A percentile compares a stretch with the other conserved stretches of the same genome.
Conservation (phyloP, 2,329 filamentous ascomycete genomes). For the Claviceps sp. region DNA sequence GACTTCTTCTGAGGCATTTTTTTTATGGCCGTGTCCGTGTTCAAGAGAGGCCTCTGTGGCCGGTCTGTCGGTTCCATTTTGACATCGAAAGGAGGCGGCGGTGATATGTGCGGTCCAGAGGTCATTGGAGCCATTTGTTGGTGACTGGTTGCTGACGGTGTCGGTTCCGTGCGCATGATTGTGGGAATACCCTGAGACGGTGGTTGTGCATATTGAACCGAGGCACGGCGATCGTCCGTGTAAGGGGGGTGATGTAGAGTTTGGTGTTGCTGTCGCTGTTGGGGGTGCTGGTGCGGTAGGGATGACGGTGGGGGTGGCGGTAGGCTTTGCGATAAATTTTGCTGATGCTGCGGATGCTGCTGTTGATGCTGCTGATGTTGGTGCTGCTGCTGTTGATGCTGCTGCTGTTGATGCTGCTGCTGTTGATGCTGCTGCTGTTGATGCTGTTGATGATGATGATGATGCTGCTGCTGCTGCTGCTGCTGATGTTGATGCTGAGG, state of each 20-base stretch:
- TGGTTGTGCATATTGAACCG: conserved; percentile 53
- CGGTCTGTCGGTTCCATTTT: conserved; percentile 35
- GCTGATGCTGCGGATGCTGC: too few relatives aligned
- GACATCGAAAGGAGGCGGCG: conserved; percentile 34
- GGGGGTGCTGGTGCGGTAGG: not conserved
- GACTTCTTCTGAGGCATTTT: conserved; percentile 64
- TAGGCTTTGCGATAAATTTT: too few relatives aligned
- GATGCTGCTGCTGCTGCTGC: conserved; percentile 13
- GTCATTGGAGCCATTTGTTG: conserved; percentile 26
- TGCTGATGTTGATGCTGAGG: conserved; percentile 18
- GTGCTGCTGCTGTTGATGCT: too few relatives aligned
- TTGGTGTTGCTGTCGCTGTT: not conserved
- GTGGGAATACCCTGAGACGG: conserved; percentile 33
- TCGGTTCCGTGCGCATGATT: conserved; percentile 38
- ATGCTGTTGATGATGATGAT: not conserved
- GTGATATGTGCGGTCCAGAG: conserved; percentile 34
- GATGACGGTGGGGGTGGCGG: too few relatives aligned
- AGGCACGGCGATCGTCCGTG: conserved; percentile 61
- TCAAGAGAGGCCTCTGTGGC: conserved; percentile 32
- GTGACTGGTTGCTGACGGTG: conserved; percentile 43
- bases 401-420: conserved; percentile 15
- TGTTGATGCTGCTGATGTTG: too few relatives aligned
- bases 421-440: not conserved
- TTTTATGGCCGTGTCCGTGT: conserved; percentile 40
- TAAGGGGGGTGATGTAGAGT: conserved; percentile 46